Conservation (phyloP, 805 yeast species). For the Metschnikowia anglica region DNA sequence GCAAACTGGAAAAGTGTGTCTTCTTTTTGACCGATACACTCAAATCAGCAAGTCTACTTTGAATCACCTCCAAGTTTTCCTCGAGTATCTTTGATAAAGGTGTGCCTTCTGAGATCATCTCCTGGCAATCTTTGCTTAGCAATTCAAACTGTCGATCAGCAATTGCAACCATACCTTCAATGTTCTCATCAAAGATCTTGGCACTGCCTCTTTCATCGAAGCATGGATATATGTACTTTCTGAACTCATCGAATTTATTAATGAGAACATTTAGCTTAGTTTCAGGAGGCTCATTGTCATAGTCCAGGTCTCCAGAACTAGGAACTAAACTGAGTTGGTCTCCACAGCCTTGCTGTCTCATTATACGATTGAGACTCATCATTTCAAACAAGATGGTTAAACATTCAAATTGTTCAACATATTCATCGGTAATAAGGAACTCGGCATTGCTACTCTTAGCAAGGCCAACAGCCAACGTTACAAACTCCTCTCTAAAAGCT, state of each 20-base stretch:
- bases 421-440: no score
- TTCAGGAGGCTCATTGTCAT: not conserved
- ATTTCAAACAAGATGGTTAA: not conserved
- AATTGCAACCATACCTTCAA: not conserved
- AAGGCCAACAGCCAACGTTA: no score
- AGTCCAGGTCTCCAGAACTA: not conserved
- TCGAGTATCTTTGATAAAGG: slow-evolving; percentile 1
- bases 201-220: slow-evolving; percentile 3
- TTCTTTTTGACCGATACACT: not conserved
- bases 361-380: slow-evolving; percentile 1
- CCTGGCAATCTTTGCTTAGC: not conserved
- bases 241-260: slow-evolving; percentile 1
- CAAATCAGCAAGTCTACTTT: not conserved
- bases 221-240: not conserved
- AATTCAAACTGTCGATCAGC: not conserved
- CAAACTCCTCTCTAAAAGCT: no score
- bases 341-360: slow-evolving; percentile 4
- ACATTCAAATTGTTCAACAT: not conserved
- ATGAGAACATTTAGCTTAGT: not conserved
- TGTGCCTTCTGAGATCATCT: not conserved
- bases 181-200: not conserved
- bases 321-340: not conserved
- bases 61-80: slow-evolving; percentile 1
- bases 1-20: not conserved
- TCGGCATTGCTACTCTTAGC: no score